Evolutionary conservation across 768 basidiomycete genomes (phyloP), one percentile per base, ranked within the genome.

Genomic region (Phanerochaete sordida): DNA sequence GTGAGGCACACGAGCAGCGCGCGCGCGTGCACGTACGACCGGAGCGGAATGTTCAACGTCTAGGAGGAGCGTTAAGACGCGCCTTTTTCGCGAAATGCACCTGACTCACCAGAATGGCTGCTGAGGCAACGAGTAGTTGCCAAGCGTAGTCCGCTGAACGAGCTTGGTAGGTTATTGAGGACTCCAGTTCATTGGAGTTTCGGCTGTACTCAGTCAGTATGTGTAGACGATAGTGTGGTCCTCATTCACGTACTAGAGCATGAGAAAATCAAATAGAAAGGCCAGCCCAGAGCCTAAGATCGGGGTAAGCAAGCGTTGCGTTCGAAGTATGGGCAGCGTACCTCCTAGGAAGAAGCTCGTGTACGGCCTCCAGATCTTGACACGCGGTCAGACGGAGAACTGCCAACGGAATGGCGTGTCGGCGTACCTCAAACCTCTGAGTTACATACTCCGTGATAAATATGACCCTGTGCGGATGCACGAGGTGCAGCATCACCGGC

Each of bases 81-180:
- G 7, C 13, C 4, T 54, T 48, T 37, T 12, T 57, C 23, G 76
- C n/a, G 37, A 5, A 27, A 12, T 27, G 24, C 28, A 31, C n/a
- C n/a, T n/a, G n/a, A n/a, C 87, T 60, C 70, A 92, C 90, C 31
- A 91, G 73, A 35, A 93, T 85, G 12, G 75, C 75, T 28, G 72
- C 72, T 44, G 78, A 73, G 9, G 85, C 81, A 53, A 85, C 72
- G 60, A 85, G 68, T 16, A 87, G 77, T 65, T 93, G 90, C 82
- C 86, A 93, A 19, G 88, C 89, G 47, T 88, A 81, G 72, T 94
- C 91, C 2, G 89, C 82, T 0, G 90, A 88, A 50, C 82, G 81
- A 3, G 76, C 71, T 0, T 69, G 63, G 67, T 84, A 94, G 7
- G 53, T 54, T 54, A 45, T 85, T 79, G 3, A 77, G 75, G 15